Evolutionary conservation across 2,329 filamentous ascomycete genomes (phyloP).

Genomic region (Cryphonectria nitschkei): DNA sequence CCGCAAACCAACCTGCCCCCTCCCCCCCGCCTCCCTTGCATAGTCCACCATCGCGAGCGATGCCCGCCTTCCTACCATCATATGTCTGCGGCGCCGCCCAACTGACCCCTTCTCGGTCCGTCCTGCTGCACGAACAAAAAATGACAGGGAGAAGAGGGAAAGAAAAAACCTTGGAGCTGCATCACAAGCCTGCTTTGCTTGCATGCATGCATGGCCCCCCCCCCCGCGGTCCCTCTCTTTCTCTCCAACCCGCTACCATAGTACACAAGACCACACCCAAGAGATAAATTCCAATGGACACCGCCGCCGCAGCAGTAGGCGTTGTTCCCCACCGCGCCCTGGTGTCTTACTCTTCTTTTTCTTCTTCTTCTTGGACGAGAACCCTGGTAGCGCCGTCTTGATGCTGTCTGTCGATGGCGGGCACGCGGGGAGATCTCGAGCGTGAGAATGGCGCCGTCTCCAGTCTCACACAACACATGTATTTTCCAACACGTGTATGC

Average conservation of each 20-base stretch:
- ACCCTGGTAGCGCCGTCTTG: slow-evolving; percentile 10
- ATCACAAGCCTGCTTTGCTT: background rate
- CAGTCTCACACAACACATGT: background rate
- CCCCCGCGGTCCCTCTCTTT: too few species aligned
- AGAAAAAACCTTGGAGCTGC: too few species aligned
- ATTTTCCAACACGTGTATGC: background rate
- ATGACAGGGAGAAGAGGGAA: too few species aligned
- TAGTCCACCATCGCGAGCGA: background rate
- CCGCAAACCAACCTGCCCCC: background rate
- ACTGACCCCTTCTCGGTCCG: background rate
- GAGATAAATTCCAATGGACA: background rate
- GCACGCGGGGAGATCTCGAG: slow-evolving; percentile 19
- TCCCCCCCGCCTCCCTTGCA: background rate
- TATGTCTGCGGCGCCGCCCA: background rate
- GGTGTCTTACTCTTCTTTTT: background rate
- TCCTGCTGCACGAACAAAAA: background rate
- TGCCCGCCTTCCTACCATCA: too few species aligned
- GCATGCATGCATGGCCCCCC: background rate
- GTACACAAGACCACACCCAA: background rate
- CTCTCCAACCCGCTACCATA: background rate
- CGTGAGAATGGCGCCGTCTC: background rate
- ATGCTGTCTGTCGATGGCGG: slow-evolving; percentile 13
- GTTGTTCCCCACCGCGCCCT: background rate
- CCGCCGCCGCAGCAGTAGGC: background rate
- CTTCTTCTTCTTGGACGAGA: too few species aligned